Percentiles rank a stretch among this genome's conserved stretches.
Evolutionary conservation across 495 filamentous ascomycete species (phyloP).

Genomic region (Tuber calosporum): DNA sequence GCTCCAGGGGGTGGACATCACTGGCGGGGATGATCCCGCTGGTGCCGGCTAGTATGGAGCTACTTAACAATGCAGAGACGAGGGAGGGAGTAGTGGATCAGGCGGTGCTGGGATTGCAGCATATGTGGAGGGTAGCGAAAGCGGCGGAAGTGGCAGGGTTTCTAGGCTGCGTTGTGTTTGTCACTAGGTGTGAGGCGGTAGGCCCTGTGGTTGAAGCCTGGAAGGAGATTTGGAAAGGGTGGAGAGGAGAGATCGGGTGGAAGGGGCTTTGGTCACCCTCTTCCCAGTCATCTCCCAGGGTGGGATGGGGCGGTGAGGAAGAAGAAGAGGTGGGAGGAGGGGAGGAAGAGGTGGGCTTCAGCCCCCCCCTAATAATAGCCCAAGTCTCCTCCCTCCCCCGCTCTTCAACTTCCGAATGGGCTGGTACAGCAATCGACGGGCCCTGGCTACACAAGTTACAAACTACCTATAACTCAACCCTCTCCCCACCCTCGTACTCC

Average conservation of each 20-base stretch:
- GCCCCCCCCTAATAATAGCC: slow-evolving; percentile 63
- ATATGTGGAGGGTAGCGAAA: slow-evolving; percentile 76
- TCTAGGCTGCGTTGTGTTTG: slow-evolving; percentile 64
- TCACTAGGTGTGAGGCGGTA: slow-evolving; percentile 44
- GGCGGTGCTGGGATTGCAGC: slow-evolving; percentile 67
- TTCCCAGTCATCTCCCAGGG: background rate
- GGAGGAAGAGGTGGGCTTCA: slow-evolving; percentile 10
- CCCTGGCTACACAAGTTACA: slow-evolving; percentile 22
- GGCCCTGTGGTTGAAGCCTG: slow-evolving; percentile 45
- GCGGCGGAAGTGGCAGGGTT: slow-evolving; percentile 67
- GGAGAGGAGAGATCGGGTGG: slow-evolving; percentile 43
- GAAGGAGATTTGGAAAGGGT: slow-evolving; percentile 50
- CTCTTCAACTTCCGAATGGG: slow-evolving; percentile 65
- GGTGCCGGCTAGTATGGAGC: slow-evolving; percentile 70
- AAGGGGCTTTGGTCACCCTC: slow-evolving; percentile 22
- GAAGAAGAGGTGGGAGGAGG: slow-evolving; percentile 32
- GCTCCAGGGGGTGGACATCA: slow-evolving; percentile 43
- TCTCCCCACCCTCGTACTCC: background rate
- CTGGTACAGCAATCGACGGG: slow-evolving; percentile 20
- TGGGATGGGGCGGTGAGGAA: slow-evolving; percentile 43
- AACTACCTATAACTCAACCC: background rate
- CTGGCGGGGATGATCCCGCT: slow-evolving; percentile 91
- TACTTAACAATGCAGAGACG: slow-evolving; percentile 43
- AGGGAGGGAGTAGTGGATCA: slow-evolving; percentile 41
- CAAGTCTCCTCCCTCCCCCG: slow-evolving; percentile 67